Percentiles rank a stretch among this genome's conserved stretches.
Evolutionary conservation across 805 yeast genomes (phyloP).

Genomic region (Candida qinlingensis): DNA sequence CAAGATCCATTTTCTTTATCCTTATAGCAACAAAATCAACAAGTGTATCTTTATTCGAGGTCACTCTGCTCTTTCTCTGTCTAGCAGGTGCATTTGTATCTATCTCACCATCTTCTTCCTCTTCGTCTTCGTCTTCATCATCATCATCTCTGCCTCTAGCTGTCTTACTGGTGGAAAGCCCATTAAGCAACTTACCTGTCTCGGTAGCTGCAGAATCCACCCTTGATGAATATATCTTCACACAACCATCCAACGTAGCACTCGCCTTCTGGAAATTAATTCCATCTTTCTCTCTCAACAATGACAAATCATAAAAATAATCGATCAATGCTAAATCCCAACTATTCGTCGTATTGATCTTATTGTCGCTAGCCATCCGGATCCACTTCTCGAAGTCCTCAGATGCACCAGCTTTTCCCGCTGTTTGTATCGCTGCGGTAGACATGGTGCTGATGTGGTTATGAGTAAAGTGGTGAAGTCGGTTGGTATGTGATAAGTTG

Average conservation of each 20-base stretch:
- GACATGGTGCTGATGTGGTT: neutral
- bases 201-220: constrained; percentile 90
- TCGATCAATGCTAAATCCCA: constrained; percentile 92
- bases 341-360: constrained; percentile 77
- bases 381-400: constrained; percentile 68
- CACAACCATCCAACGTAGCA: constrained; percentile 91
- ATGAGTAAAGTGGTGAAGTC: too few species aligned
- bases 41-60: constrained; percentile 38
- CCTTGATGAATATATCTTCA: constrained; percentile 84
- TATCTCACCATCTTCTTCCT: constrained; percentile 18
- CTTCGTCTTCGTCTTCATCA: constrained; percentile 20
- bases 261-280: constrained; percentile 89
- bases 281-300: constrained; percentile 64
- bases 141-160: constrained; percentile 21
- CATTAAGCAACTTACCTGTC: constrained; percentile 78
- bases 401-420: constrained; percentile 4
- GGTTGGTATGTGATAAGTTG: too few species aligned
- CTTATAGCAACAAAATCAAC: constrained; percentile 46
- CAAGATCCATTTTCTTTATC: constrained; percentile 56
- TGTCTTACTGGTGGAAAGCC: constrained; percentile 47
- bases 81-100: constrained; percentile 4
- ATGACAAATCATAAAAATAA: constrained; percentile 78
- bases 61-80: constrained; percentile 18
- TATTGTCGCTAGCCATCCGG: constrained; percentile 75
- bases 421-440: constrained; percentile 1